Evolutionary conservation across 1,139 yeast species (phyloP), one percentile per base, ranked within the genome.

Genomic region (Pichia sp.): DNA sequence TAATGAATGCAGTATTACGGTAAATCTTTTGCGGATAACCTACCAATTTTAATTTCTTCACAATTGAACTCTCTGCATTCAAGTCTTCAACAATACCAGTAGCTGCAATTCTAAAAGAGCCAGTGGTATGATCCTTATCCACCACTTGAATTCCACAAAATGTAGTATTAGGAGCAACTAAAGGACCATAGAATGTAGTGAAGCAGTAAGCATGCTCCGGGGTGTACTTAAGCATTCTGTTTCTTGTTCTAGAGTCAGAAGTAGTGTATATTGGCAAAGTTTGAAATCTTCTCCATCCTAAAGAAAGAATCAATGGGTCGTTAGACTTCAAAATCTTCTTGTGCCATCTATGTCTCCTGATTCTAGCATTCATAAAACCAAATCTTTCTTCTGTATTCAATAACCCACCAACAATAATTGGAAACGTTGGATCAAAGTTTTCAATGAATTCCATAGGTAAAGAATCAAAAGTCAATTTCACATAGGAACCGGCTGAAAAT

Each of bases 271-370:
- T 80, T 11, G 99, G 99, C 54, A 93, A 75, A 0, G 99, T 90
- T 72, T 95, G 99, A 75, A 95, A 95, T 71, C 99, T 80, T 75
- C 99, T 83, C 99, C 99, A 95, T 40, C 99, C 99, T 50, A 95
- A 75, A 0, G 98, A 92, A 52, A 95, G 71, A 59, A 95, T 90
- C 62, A 95, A 78, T 1, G 99, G 99, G 74, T 95, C 99, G 68
- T 90, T 95, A 8, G 98, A 84, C 72, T 95, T 95, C 64, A 95
- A 77, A 55, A 95, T 90, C 77, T 90, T 90, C 69, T 92, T 93
- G 72, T 93, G 98, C 99, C 99, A 95, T 76, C 99, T 85, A 70
- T 95, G 99, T 71, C 97, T 85, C 81, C 97, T 90, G 61, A 95
- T 83, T 74, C 98, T 84, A 53, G 90, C 96, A 68, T 89, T 93